Conservation (phyloP, 2,329 filamentous ascomycete genomes). For the Diaporthe vaccinii region DNA sequence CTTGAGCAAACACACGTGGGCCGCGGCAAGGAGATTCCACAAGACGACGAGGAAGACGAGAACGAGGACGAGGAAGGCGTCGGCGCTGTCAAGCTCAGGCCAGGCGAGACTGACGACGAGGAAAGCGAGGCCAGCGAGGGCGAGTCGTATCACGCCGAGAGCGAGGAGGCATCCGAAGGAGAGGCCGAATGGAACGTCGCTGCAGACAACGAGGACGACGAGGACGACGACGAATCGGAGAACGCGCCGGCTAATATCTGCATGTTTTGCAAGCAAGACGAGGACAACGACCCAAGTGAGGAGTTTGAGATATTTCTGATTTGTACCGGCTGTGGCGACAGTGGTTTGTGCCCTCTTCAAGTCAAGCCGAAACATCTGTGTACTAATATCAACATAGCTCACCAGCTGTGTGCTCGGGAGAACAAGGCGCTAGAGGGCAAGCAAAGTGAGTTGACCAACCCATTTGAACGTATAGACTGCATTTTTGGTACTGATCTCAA, state of each 20-base stretch:
- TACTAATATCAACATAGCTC: conserved; percentile 74
- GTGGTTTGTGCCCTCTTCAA: conserved; percentile 71
- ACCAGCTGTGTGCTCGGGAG: conserved; percentile 89
- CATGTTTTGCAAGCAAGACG: conserved; percentile 86
- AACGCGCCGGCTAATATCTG: conserved; percentile 60
- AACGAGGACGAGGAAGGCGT: conserved; percentile 67
- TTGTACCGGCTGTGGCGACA: conserved; percentile 84
- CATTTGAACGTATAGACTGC: conserved; percentile 36
- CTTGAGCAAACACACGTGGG: conserved; percentile 33
- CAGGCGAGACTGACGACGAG: conserved; percentile 63
- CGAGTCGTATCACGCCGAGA: conserved; percentile 54
- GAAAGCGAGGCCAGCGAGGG: conserved; percentile 55
- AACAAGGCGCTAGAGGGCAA: conserved; percentile 72
- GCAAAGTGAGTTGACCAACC: conserved; percentile 67
- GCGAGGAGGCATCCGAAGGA: conserved; percentile 54
- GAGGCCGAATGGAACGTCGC: conserved; percentile 69
- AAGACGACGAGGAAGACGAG: conserved; percentile 44
- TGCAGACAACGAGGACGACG: conserved; percentile 65
- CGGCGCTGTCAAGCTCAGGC: conserved; percentile 69
- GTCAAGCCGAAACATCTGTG: no score
- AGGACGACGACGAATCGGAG: conserved; percentile 70
- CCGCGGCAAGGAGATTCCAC: conserved; percentile 40
- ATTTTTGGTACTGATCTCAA: conserved; percentile 39
- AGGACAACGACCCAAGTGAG: conserved; percentile 85
- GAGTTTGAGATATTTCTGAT: conserved; percentile 85